Base-by-base conservation (phyloP, 1,284 basidiomycete species). In the Cryptococcus sp. region DNA sequence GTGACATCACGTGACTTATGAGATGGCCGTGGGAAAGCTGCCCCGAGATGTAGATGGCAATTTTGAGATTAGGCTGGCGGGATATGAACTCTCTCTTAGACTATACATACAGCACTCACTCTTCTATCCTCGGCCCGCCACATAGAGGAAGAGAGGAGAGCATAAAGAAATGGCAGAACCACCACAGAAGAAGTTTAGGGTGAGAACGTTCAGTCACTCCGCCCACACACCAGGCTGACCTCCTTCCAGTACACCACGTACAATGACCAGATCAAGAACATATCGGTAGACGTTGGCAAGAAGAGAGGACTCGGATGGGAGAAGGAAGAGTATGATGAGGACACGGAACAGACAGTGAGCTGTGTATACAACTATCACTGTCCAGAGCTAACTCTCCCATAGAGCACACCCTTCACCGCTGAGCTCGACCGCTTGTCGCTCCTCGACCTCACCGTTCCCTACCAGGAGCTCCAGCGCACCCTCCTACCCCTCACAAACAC, bases 361-460 rank as follows among this genome's bases (percentile, higher is more conserved):
- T 8, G 23, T 47, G 9, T 44, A 37, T 13, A 18, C 12, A 47
- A 11, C 16, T 13, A 8, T 0, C n/a, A 12, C n/a, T 45, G 18
- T 28, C 33, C 16, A 7, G 18, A 20, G 16, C 28, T 50, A 0
- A 16, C 28, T 11, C 44, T 12, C 24, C n/a, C 33, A 16, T 55
- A 77, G 76, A 62, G 56, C 21, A 78, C 75, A 3, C 75, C 77
- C 0, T 59, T 78, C 50, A 73, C 67, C 8, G 63, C 65, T 21
- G 75, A 75, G 60, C 65, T 79, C 20, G 70, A 69, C n/a, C 72
- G 76, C 21, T 63, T 78, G 9, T 68, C 73, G 18, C 66, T 77
- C 9, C 82, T 93, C 52, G 91, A 89, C 72, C 83, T 94, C 28
- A 82, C 88, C 0, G 83, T 86, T 0, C 81, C 84, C 0, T 94